A percentile compares a stretch with the other conserved stretches of the same genome.
These are phyloP conservation scores for Santalum album DNA, from an alignment of 164 flowering plant species.

Conservation along the genomic window DNA sequence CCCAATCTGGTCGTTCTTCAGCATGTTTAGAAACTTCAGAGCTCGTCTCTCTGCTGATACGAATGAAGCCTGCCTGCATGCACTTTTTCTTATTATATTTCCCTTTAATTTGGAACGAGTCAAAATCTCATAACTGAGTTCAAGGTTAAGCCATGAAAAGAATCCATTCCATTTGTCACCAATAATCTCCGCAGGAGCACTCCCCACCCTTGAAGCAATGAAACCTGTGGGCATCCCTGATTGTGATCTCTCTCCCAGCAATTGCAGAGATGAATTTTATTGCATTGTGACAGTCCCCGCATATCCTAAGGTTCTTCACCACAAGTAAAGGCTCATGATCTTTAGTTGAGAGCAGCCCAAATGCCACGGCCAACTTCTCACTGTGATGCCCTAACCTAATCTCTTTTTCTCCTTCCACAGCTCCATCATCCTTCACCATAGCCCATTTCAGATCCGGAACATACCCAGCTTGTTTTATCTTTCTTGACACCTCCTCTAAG, in stretches of 20 bases:
- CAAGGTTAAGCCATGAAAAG: no score
- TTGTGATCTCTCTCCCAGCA: constrained; percentile 56
- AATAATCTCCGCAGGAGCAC: constrained; percentile 79
- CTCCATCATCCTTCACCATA: constrained; percentile 42
- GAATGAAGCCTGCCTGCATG: no score
- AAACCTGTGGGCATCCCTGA: constrained; percentile 68
- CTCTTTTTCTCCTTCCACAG: constrained; percentile 40
- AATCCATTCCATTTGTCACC: no score
- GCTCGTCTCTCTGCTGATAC: no score
- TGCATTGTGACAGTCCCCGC: constrained; percentile 83
- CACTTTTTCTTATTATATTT: no score
- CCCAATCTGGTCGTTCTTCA: no score
- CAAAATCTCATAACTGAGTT: no score
- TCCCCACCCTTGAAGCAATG: constrained; percentile 68
- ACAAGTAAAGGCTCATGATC: constrained; percentile 55
- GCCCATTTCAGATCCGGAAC: constrained; percentile 62
- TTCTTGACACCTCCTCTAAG: constrained; percentile 45
- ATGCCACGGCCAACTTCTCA: constrained; percentile 81
- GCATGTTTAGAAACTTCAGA: no score
- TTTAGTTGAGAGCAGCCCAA: constrained; percentile 55
- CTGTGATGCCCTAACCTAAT: constrained; percentile 54
- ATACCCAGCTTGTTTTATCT: constrained; percentile 58
- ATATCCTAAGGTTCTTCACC: constrained; percentile 66
- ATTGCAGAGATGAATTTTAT: constrained; percentile 58
- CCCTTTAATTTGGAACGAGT: no score